Evolutionary conservation across 1,284 basidiomycete genomes (phyloP).

Genomic region (Fereydounia khargensis): DNA sequence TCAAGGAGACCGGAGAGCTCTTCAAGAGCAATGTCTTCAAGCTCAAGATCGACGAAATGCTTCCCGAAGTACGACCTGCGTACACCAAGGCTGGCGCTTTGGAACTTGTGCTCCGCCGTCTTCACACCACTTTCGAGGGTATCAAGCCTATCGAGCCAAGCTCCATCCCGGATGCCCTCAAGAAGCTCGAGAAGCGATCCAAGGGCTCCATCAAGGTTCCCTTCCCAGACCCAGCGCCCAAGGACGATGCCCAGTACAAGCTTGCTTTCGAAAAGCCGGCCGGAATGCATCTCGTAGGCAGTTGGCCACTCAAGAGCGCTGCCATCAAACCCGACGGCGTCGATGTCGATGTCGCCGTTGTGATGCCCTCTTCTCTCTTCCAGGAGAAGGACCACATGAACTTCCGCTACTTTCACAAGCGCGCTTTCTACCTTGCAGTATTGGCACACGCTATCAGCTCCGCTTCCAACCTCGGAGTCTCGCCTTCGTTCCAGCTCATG

Average conservation of each 20-base stretch:
- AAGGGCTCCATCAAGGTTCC: conserved; percentile 53
- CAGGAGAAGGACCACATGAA: conserved; percentile 94
- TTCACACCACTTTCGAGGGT: conserved; percentile 35
- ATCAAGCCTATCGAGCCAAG: conserved; percentile 25
- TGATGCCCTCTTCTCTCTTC: conserved; percentile 67
- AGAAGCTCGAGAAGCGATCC: conserved; percentile 61
- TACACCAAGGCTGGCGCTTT: conserved; percentile 37
- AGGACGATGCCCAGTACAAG: conserved; percentile 61
- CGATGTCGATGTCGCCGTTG: conserved; percentile 50
- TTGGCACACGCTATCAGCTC: conserved; percentile 68
- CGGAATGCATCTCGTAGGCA: conserved; percentile 65
- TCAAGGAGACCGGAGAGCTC: conserved; percentile 75
- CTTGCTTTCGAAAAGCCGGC: conserved; percentile 80
- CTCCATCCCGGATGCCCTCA: conserved; percentile 26
- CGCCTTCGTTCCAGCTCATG: conserved; percentile 66
- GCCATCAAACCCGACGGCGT: conserved; percentile 43
- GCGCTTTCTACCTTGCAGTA: conserved; percentile 82
- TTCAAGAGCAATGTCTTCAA: conserved; percentile 82
- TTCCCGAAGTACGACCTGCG: conserved; percentile 38
- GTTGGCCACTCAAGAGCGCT: conserved; percentile 51
- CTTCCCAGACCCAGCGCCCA: conserved; percentile 59
- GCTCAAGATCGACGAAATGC: conserved; percentile 64
- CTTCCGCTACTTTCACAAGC: conserved; percentile 86
- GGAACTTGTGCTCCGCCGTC: conserved; percentile 45
- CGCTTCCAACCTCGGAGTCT: conserved; percentile 62